These are phyloP conservation scores for Acacia melanoxylon DNA, from an alignment of 306 rosid genomes.

Conservation along the genomic window DNA sequence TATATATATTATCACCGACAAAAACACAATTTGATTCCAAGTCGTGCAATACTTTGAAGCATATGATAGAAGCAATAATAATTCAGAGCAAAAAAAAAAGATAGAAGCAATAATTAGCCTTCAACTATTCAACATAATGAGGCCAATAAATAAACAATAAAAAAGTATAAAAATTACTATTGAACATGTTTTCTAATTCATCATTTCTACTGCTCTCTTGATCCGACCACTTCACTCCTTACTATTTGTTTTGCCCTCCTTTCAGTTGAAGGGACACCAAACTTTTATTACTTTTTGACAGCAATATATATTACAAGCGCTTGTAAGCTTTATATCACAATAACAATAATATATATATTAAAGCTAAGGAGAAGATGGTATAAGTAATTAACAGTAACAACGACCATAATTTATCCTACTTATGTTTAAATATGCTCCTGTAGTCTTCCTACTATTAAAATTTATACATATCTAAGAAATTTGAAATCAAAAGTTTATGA, in stretches of 20 bases:
- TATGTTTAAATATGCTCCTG: background rate
- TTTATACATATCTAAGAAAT: background rate
- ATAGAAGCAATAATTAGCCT: background rate
- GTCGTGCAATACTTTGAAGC: background rate
- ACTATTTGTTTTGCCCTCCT: conserved; percentile 24
- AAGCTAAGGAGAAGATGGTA: background rate
- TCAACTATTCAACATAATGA: background rate
- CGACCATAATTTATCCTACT: background rate
- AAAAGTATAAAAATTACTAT: background rate
- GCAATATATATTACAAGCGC: background rate
- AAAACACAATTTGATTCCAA: background rate
- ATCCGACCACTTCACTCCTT: conserved; percentile 2
- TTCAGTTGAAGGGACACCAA: conserved; percentile 29
- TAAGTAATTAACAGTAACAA: background rate
- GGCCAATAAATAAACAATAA: background rate
- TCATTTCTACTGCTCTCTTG: conserved; percentile 13
- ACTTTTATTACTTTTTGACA: background rate
- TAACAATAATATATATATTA: background rate
- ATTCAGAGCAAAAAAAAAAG: too few species aligned
- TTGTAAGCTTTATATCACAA: background rate
- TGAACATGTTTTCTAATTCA: conserved; percentile 5
- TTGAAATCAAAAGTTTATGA: background rate
- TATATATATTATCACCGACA: background rate
- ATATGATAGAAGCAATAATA: background rate
- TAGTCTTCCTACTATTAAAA: background rate